These are phyloP conservation scores for Salix udensis DNA, from an alignment of 345 rosid species.

Conservation along the genomic window DNA sequence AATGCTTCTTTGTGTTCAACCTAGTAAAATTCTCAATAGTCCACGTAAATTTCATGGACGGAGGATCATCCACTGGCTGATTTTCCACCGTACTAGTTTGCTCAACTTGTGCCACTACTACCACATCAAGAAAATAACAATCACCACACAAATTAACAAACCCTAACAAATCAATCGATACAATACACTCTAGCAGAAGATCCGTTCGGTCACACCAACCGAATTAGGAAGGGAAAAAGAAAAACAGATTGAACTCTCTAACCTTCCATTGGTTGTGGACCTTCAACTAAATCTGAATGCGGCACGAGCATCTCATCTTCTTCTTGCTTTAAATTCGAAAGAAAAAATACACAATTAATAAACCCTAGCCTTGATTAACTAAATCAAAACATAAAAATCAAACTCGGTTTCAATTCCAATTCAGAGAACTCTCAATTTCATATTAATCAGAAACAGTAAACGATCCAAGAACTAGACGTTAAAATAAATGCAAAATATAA, in stretches of 20 bases:
- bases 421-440: background rate
- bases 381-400: conserved; percentile 12
- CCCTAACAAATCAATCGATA: background rate
- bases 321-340: conserved; percentile 55
- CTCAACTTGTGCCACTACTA: conserved; percentile 52
- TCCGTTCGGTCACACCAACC: conserved; percentile 12
- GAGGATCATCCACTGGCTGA: conserved; percentile 81
- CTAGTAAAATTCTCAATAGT: conserved; percentile 71
- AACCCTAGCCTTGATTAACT: background rate
- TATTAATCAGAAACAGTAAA: background rate
- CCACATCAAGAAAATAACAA: background rate
- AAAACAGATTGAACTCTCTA: conserved; percentile 7
- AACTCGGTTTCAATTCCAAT: background rate
- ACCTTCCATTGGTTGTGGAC: conserved; percentile 86
- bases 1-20: conserved; percentile 66
- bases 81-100: conserved; percentile 58
- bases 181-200: background rate
- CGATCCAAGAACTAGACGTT: background rate
- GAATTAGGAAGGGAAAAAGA: background rate
- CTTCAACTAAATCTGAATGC: conserved; percentile 69
- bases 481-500: conserved; percentile 11
- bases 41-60: conserved; percentile 74
- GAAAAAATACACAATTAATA: conserved; percentile 9
- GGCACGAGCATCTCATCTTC: conserved; percentile 96
- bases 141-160: background rate